phyloP scores from a whole-genome alignment of 2,329 filamentous ascomycete species.

The Xylaria sp. region DNA sequence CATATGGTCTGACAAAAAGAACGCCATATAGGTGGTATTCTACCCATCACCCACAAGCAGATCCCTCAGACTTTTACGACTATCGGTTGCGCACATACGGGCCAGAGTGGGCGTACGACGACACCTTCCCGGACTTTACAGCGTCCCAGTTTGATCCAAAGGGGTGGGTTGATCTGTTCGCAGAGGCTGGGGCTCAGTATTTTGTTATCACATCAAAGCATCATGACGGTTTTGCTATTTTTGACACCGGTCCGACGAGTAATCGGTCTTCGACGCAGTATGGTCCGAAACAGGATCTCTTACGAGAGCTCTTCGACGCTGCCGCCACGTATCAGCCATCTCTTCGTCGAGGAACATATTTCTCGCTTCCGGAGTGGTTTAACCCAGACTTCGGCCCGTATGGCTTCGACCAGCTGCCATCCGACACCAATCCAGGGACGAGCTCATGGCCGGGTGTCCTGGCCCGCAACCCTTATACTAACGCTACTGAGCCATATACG shows the following conservation, averaged over 20 bases:
- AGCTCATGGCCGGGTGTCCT: slow-evolving; percentile 53
- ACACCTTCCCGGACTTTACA: slow-evolving; percentile 66
- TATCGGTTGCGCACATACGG: slow-evolving; percentile 64
- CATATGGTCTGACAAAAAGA: slow-evolving; percentile 9
- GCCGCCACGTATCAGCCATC: slow-evolving; percentile 55
- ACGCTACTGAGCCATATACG: slow-evolving; percentile 55
- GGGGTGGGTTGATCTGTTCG: slow-evolving; percentile 55
- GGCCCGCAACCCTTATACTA: slow-evolving; percentile 59
- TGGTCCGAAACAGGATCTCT: slow-evolving; percentile 55
- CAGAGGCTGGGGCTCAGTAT: slow-evolving; percentile 55
- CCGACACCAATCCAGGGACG: slow-evolving; percentile 42
- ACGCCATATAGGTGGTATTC: slow-evolving; percentile 45
- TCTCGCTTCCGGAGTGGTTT: slow-evolving; percentile 62
- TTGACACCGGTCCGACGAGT: slow-evolving; percentile 54
- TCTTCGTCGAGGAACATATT: slow-evolving; percentile 59
- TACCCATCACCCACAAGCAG: slow-evolving; percentile 55
- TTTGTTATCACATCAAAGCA: slow-evolving; percentile 61
- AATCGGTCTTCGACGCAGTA: slow-evolving; percentile 56
- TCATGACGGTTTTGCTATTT: slow-evolving; percentile 60
- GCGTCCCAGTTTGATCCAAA: slow-evolving; percentile 61
- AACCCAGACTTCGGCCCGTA: slow-evolving; percentile 59
- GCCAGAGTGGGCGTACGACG: slow-evolving; percentile 63
- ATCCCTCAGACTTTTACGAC: slow-evolving; percentile 57
- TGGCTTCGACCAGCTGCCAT: slow-evolving; percentile 53
- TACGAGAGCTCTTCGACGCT: slow-evolving; percentile 58